Evolutionary conservation across 1,139 yeast genomes (phyloP).

Genomic region (Ogataea hybrid): DNA sequence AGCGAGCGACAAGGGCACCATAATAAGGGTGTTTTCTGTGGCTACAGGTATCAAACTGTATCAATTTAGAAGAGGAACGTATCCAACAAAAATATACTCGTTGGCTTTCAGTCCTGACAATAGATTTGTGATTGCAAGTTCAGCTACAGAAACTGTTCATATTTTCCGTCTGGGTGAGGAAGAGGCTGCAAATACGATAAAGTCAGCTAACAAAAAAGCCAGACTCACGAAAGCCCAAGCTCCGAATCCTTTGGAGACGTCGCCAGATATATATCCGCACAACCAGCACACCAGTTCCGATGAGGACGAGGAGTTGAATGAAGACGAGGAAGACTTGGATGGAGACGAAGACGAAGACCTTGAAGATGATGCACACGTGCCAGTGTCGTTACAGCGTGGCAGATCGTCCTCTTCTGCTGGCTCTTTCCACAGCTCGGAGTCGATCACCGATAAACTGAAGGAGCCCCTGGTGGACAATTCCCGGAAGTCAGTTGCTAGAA

Average conservation of each 20-base stretch:
- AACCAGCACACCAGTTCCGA: constrained; percentile 22
- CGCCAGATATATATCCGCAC: constrained; percentile 21
- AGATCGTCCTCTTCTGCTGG: constrained; percentile 34
- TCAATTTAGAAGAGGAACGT: constrained; percentile 93
- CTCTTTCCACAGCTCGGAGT: constrained; percentile 37
- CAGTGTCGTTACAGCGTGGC: constrained; percentile 23
- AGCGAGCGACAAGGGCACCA: constrained; percentile 94
- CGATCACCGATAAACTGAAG: constrained; percentile 33
- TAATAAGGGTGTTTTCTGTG: constrained; percentile 82
- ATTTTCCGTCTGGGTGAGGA: constrained; percentile 72
- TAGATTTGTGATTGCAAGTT: constrained; percentile 73
- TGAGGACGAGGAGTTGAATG: constrained; percentile 22
- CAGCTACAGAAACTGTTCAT: constrained; percentile 92
- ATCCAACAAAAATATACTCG: constrained; percentile 86
- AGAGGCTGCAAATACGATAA: constrained; percentile 42
- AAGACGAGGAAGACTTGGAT: constrained; percentile 25
- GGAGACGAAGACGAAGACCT: constrained; percentile 30
- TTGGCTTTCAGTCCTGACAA: constrained; percentile 78
- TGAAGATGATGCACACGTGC: constrained; percentile 20
- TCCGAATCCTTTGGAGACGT: constrained; percentile 17
- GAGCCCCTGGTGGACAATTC: constrained; percentile 72
- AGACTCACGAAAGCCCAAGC: constrained; percentile 9
- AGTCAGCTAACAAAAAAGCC: constrained; percentile 18
- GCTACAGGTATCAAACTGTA: constrained; percentile 78
- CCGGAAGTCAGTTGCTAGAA: constrained; percentile 67